Base-by-base conservation (phyloP, 2,329 filamentous ascomycete genomes). In the Trichoderma sp. region DNA sequence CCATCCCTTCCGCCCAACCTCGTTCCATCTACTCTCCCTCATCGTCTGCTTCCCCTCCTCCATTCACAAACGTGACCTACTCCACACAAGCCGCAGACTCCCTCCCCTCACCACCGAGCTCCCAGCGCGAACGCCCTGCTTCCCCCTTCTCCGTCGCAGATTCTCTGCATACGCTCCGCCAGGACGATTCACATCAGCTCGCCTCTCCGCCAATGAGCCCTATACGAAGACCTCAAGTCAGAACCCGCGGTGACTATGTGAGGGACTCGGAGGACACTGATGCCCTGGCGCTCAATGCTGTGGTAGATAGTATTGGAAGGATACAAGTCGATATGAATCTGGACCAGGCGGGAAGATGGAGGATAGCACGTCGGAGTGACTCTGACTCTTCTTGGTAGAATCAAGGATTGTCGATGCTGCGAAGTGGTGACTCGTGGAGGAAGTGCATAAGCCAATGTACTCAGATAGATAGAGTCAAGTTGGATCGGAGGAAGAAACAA, bases 341-440 rank as follows among this genome's bases (percentile, higher is more conserved):
- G 74, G 81, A 84, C 61, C 76, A 80, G 15, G 79, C 77, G 12
- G 83, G 83, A 3, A 78, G 83, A 53, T 85, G 83, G 83, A 79
- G 83, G 73, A 82, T 84, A 65, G 76, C 74, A 47, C 74, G 78
- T 28, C 53, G 74, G 32, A 71, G 71, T 57, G 70, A 73, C 34
- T 36, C 34, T 43, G 18, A 9, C 2, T 71, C 70, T 67, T 68
- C 66, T 77, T 78, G 77, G 61, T 74, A 68, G 62, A 24, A 65
- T 67, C 71, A 57, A 57, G 26, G 65, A 21, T 5, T 34, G 30
- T 7, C 63, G 3, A 21, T 18, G 6, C 11, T 15, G 65, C 34
- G 34, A 30, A 21, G 8, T 28, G 18, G n/a, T 11, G n/a, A 24
- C 24, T 4, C 18, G 9, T 14, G 53, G 18, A 36, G 43, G 43